Conservation (phyloP, 805 yeast species). For the Ogataea dorogensis region DNA sequence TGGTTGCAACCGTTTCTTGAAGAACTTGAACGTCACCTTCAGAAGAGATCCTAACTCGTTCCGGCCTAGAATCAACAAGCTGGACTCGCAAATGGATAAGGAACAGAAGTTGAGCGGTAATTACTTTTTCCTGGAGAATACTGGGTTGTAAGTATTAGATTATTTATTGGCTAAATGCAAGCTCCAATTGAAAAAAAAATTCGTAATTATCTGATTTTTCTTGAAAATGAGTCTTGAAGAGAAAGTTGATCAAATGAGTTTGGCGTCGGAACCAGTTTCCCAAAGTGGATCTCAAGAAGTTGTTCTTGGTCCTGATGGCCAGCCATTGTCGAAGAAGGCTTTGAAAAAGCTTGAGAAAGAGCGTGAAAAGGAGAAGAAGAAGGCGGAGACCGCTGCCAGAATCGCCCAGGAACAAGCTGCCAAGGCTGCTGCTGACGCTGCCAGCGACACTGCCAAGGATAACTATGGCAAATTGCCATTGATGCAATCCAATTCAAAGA, state of each 20-base stretch:
- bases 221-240: constrained; percentile 19
- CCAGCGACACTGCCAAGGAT: constrained; percentile 81
- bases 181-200: background rate
- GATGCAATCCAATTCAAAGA: constrained; percentile 68
- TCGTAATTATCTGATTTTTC: constrained; percentile 2
- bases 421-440: constrained; percentile 62
- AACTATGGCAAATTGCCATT: constrained; percentile 89
- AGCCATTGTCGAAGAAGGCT: constrained; percentile 90
- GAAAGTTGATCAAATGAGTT: constrained; percentile 27
- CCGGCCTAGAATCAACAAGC: constrained; percentile 98
- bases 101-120: constrained; percentile 92
- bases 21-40: constrained; percentile 95
- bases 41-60: constrained; percentile 98
- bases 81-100: constrained; percentile 98
- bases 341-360: constrained; percentile 92
- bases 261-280: constrained; percentile 16
- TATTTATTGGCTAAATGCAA: constrained; percentile 10
- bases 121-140: constrained; percentile 89
- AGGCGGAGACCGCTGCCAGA: constrained; percentile 89
- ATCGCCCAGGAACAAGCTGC: constrained; percentile 84
- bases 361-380: constrained; percentile 87
- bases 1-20: constrained; percentile 95
- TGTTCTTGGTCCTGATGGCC: constrained; percentile 58
- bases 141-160: constrained; percentile 34
- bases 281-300: constrained; percentile 23